phyloP scores from a whole-genome alignment of 1,139 yeast species.

The Chernovozyma aurita region DNA sequence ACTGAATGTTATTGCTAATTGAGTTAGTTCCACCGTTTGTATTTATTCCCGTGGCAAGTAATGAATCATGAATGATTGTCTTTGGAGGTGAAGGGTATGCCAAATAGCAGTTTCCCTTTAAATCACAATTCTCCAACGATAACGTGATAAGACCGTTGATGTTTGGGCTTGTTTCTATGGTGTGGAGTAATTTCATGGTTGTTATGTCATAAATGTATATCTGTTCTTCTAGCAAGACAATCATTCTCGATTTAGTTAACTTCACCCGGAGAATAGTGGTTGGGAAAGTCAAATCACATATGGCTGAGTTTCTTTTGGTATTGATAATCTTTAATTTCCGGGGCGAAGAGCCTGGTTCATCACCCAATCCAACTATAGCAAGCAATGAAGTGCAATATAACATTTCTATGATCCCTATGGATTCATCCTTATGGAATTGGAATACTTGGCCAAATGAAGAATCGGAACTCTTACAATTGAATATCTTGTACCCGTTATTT shows the following conservation, averaged over 20 bases:
- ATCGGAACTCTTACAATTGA: slow-evolving; percentile 57
- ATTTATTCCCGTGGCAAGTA: slow-evolving; percentile 39
- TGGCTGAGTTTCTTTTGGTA: slow-evolving; percentile 66
- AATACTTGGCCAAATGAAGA: slow-evolving; percentile 80
- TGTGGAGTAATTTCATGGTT: slow-evolving; percentile 82
- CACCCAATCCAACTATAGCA: slow-evolving; percentile 86
- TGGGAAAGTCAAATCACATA: slow-evolving; percentile 88
- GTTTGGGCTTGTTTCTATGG: slow-evolving; percentile 81
- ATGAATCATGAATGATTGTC: slow-evolving; percentile 41
- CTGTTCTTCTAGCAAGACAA: slow-evolving; percentile 79
- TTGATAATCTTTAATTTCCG: slow-evolving; percentile 77
- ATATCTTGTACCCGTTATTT: slow-evolving; percentile 72
- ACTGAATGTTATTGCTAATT: slow-evolving; percentile 38
- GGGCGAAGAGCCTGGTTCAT: slow-evolving; percentile 75
- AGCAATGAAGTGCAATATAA: slow-evolving; percentile 82
- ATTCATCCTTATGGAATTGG: slow-evolving; percentile 44
- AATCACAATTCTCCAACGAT: slow-evolving; percentile 46
- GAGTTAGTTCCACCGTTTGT: slow-evolving; percentile 45
- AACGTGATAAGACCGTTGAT: slow-evolving; percentile 57
- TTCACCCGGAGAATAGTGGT: slow-evolving; percentile 74
- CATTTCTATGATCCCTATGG: slow-evolving; percentile 82
- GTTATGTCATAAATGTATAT: slow-evolving; percentile 85
- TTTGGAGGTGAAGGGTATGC: slow-evolving; percentile 87
- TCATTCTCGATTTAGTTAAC: slow-evolving; percentile 67
- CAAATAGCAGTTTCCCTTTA: slow-evolving; percentile 53